These are phyloP conservation scores for Monilinia polystroma DNA, from an alignment of 2,329 filamentous ascomycete genomes.

Conservation along the genomic window DNA sequence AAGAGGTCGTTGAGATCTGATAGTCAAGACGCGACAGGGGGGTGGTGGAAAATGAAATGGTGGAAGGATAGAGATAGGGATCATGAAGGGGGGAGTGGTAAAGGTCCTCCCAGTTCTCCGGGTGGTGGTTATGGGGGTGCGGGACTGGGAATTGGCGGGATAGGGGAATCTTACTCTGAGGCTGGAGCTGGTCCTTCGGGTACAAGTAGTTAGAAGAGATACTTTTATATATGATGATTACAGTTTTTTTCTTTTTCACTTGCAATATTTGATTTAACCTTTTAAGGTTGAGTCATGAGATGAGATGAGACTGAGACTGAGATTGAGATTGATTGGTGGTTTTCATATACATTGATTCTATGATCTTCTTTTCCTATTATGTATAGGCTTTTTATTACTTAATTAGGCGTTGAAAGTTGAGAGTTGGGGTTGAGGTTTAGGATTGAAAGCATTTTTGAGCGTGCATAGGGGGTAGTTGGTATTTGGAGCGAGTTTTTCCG, in stretches of 20 bases:
- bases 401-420: no score
- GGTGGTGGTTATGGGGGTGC: background rate
- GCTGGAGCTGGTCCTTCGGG: slow-evolving; percentile 3
- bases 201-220: background rate
- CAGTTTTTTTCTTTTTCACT: background rate
- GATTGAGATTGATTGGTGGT: no score
- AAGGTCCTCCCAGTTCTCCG: slow-evolving; percentile 29
- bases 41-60: slow-evolving; percentile 57
- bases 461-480: no score
- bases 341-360: no score
- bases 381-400: no score
- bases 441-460: no score
- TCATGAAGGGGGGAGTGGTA: slow-evolving; percentile 23
- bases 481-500: no score
- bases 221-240: slow-evolving; percentile 1
- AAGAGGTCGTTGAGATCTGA: slow-evolving; percentile 39
- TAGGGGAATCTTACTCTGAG: background rate
- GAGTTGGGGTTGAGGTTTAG: no score
- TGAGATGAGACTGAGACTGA: background rate
- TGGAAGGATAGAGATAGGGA: slow-evolving; percentile 41
- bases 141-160: background rate
- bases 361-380: no score
- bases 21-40: slow-evolving; percentile 51
- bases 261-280: background rate
- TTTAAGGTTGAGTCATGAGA: background rate